phyloP scores from a whole-genome alignment of 176 grass and related monocot genomes.

The Lolium multiflorum region DNA sequence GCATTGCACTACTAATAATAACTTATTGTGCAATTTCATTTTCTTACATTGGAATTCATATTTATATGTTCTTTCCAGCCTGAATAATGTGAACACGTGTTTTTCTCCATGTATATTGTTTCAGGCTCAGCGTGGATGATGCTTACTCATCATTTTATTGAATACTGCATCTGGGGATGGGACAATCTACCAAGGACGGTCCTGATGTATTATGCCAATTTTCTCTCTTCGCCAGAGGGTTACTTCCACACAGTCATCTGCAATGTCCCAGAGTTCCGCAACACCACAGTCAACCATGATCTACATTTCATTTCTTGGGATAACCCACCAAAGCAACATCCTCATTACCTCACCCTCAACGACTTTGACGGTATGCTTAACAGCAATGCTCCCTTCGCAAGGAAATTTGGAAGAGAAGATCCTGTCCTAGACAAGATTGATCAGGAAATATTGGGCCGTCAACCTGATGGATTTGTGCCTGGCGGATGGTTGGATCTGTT shows the following conservation, averaged over 20 bases:
- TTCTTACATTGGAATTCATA: background rate
- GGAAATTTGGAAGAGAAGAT: slow-evolving; percentile 87
- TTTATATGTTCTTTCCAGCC: background rate
- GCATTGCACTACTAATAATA: background rate
- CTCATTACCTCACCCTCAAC: slow-evolving; percentile 74
- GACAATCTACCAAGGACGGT: slow-evolving; percentile 97
- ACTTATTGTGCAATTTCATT: background rate
- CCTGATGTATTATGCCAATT: slow-evolving; percentile 99
- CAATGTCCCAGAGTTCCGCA: slow-evolving; percentile 84
- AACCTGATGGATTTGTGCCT: slow-evolving; percentile 58
- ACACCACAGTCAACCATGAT: slow-evolving; percentile 95
- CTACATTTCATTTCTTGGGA: slow-evolving; percentile 99
- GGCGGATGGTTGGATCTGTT: slow-evolving; percentile 73
- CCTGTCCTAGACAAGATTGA: slow-evolving; percentile 93
- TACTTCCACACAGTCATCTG: slow-evolving; percentile 99
- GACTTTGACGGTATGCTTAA: slow-evolving; percentile 72
- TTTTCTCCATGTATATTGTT: slow-evolving; percentile 42
- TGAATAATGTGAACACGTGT: slow-evolving; percentile 25
- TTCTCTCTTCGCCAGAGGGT: slow-evolving; percentile 90
- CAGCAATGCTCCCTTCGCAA: slow-evolving; percentile 90
- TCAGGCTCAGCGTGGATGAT: slow-evolving; percentile 99
- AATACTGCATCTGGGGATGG: slow-evolving; percentile 98
- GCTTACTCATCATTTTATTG: slow-evolving; percentile 88
- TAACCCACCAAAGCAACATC: slow-evolving; percentile 98
- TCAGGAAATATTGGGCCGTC: slow-evolving; percentile 67